These are phyloP conservation scores for Coemansia sp. DNA, from an alignment of 192 early-diverging fungal genomes.

Conservation along the genomic window DNA sequence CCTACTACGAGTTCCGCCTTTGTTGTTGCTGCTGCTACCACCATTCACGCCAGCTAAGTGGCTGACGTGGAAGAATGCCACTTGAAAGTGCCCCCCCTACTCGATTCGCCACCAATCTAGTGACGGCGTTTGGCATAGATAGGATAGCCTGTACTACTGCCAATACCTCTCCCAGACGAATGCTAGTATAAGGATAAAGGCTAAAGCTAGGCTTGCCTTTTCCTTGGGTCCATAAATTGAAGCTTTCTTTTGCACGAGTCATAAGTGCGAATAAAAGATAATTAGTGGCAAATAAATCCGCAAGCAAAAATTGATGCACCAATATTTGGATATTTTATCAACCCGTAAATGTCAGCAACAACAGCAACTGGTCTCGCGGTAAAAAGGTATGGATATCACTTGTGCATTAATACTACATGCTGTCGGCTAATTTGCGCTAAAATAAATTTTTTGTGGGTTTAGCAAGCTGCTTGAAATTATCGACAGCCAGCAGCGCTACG, in stretches of 20 bases:
- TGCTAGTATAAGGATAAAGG: too few species aligned
- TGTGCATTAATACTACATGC: not conserved
- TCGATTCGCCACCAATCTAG: not conserved
- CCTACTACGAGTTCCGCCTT: not conserved
- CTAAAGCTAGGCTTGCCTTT: too few species aligned
- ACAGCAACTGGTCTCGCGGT: not conserved
- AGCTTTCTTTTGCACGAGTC: not conserved
- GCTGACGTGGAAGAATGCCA: not conserved
- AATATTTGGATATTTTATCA: not conserved
- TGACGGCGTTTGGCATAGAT: not conserved
- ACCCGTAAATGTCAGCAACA: not conserved
- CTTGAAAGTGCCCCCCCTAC: not conserved
- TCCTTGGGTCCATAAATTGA: not conserved
- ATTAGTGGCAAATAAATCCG: not conserved
- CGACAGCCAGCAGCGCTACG: conserved; percentile 15
- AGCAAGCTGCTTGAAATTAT: conserved; percentile 30
- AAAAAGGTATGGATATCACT: not conserved
- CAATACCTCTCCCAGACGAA: too few species aligned
- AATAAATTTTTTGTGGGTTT: conserved; percentile 7
- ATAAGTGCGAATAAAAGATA: not conserved
- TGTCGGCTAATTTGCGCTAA: not conserved
- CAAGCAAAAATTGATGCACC: not conserved
- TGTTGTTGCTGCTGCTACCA: not conserved
- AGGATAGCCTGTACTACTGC: too few species aligned
- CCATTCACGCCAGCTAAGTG: not conserved